A percentile compares a stretch with the other conserved stretches of the same genome.
Evolutionary conservation across 768 basidiomycete species (phyloP).

Genomic region (Tephrocybe sp.): DNA sequence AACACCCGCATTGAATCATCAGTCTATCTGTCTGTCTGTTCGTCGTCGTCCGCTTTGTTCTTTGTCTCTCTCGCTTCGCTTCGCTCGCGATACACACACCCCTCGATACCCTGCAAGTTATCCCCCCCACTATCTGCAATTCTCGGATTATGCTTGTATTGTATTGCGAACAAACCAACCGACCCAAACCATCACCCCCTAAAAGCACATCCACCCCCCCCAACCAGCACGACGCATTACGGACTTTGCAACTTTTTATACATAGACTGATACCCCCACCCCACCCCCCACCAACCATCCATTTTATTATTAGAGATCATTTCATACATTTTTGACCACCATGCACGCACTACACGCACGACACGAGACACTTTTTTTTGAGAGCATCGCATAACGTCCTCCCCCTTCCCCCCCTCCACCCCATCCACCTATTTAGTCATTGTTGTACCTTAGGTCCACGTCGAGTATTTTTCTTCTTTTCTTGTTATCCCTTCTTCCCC

Average conservation of each 20-base stretch:
- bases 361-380: constrained; percentile 14
- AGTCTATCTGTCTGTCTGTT: constrained; percentile 1
- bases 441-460: constrained; percentile 28
- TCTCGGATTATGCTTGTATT: no score
- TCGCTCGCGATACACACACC: constrained; percentile 6
- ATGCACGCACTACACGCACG: constrained; percentile 13
- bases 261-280: constrained; percentile 13
- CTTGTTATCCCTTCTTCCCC: constrained; percentile 11
- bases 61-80: constrained; percentile 1
- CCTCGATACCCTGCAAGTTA: not conserved
- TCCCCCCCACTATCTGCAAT: not conserved
- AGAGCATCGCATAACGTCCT: constrained; percentile 20
- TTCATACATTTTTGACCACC: no score
- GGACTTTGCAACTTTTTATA: constrained; percentile 4
- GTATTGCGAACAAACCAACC: constrained; percentile 15
- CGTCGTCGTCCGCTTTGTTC: constrained; percentile 7
- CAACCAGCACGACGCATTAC: constrained; percentile 5
- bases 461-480: constrained; percentile 20
- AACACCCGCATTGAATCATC: not conserved
- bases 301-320: constrained; percentile 7
- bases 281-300: not conserved
- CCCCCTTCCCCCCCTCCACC: constrained; percentile 1
- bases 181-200: no score
- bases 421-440: constrained; percentile 30
- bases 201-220: no score